Conservation (phyloP, 2,329 filamentous ascomycete genomes). For the Penicillium brevicompactum region DNA sequence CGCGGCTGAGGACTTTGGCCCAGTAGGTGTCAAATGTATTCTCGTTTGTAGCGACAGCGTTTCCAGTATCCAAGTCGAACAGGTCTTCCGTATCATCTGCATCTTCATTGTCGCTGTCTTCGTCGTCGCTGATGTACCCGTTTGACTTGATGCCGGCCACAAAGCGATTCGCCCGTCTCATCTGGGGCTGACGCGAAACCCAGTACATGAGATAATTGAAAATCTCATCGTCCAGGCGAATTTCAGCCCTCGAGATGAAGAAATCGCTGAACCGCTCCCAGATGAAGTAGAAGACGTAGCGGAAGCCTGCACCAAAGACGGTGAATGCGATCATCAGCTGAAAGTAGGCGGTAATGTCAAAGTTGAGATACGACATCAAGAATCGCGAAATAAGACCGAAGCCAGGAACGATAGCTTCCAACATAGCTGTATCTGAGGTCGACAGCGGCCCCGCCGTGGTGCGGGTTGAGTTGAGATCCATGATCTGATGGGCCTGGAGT, state of each 20-base stretch:
- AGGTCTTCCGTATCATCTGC: conserved; percentile 26
- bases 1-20: conserved; percentile 40
- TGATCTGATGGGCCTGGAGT: conserved; percentile 6
- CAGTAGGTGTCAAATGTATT: conserved; percentile 45
- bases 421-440: conserved; percentile 31
- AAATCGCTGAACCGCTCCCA: conserved; percentile 54
- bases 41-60: conserved; percentile 37
- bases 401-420: conserved; percentile 68
- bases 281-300: conserved; percentile 54
- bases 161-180: conserved; percentile 61
- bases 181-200: conserved; percentile 65
- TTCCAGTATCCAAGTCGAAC: conserved; percentile 29
- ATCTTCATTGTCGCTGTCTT: conserved; percentile 25
- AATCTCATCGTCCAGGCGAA: conserved; percentile 70
- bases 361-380: conserved; percentile 58
- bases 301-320: conserved; percentile 54
- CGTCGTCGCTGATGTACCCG: conserved; percentile 28
- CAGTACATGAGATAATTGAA: conserved; percentile 74
- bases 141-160: conserved; percentile 65
- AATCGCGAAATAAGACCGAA: conserved; percentile 61
- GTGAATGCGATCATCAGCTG: conserved; percentile 58
- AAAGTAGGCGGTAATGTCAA: conserved; percentile 66
- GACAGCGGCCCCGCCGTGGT: conserved; percentile 12
- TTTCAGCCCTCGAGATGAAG: conserved; percentile 67
- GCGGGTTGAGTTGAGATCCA: conserved; percentile 20